phyloP scores from a whole-genome alignment of 441 rosid genomes.

The Macaranga tanarius region DNA sequence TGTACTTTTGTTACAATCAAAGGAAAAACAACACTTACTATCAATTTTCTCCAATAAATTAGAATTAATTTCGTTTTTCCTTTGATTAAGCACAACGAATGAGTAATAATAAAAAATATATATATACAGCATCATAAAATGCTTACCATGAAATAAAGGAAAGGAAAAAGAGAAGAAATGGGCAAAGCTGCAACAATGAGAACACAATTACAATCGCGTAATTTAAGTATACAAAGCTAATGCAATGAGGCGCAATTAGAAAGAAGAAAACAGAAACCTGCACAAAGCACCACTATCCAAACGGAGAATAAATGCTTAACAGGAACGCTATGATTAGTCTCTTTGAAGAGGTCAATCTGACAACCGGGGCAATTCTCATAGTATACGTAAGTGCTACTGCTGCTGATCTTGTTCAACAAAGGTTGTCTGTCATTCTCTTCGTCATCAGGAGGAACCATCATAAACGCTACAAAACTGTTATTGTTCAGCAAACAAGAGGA shows the following conservation, averaged over 20 bases:
- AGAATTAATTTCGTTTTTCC: no score
- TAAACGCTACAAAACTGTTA: no score
- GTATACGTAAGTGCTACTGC: not conserved
- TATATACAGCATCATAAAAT: not conserved
- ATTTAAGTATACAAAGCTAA: not conserved
- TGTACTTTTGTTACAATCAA: not conserved
- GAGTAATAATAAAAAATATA: not conserved
- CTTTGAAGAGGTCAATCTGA: constrained; percentile 32
- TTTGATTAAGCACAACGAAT: no score
- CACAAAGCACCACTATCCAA: constrained; percentile 40
- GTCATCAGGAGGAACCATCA: not conserved
- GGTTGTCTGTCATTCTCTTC: not conserved
- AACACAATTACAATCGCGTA: not conserved
- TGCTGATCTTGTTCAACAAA: constrained; percentile 12
- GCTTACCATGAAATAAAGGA: constrained; percentile 48
- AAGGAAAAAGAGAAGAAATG: constrained; percentile 46
- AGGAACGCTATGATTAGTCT: constrained; percentile 25
- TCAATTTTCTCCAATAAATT: not conserved
- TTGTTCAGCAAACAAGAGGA: no score
- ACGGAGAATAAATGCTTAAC: constrained; percentile 34
- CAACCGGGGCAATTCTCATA: constrained; percentile 47
- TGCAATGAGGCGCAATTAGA: not conserved
- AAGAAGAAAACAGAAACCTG: constrained; percentile 27
- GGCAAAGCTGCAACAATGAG: constrained; percentile 41
- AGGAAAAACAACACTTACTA: not conserved